Evolutionary conservation across 768 basidiomycete genomes (phyloP).

Genomic region (Macrocybe gigantea): DNA sequence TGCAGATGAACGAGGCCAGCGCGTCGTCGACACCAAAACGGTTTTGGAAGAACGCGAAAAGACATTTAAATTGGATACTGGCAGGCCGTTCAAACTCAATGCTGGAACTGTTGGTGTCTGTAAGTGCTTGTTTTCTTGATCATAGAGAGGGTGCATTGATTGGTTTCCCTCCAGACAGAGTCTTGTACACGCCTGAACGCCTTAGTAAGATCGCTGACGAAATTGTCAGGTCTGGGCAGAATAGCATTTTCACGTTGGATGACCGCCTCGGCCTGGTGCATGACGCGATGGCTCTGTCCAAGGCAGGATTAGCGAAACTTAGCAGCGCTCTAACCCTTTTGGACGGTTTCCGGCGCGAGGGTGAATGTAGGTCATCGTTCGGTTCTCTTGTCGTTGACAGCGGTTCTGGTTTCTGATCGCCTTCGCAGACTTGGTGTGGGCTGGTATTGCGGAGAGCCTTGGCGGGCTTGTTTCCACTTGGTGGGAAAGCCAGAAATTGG

Average conservation of each 20-base stretch:
- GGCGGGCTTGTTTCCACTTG: constrained; percentile 54
- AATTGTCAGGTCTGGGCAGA: constrained; percentile 47
- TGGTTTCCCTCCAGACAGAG: constrained; percentile 53
- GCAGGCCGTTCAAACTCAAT: constrained; percentile 84
- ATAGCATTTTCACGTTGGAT: constrained; percentile 66
- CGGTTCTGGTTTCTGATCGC: not conserved
- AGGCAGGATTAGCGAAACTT: constrained; percentile 72
- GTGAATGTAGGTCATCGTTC: constrained; percentile 53
- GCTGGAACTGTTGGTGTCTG: constrained; percentile 86
- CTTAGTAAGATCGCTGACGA: constrained; percentile 74
- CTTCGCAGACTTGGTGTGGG: constrained; percentile 75
- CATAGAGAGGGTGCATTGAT: not conserved
- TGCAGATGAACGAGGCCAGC: constrained; percentile 51
- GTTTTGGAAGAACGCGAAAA: constrained; percentile 68
- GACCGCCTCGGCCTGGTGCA: constrained; percentile 88
- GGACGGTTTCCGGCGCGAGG: constrained; percentile 63
- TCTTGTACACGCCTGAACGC: constrained; percentile 78
- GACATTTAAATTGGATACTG: constrained; percentile 65
- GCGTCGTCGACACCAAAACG: constrained; percentile 50
- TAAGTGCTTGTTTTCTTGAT: constrained; percentile 31
- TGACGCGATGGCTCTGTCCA: constrained; percentile 75
- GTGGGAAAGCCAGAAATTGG: constrained; percentile 72
- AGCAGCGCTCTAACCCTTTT: constrained; percentile 75
- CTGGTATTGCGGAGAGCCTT: constrained; percentile 57
- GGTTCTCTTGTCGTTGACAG: not conserved